Evolutionary conservation across 2,329 filamentous ascomycete species (phyloP).

Genomic region (Pseudopyricularia javanii): DNA sequence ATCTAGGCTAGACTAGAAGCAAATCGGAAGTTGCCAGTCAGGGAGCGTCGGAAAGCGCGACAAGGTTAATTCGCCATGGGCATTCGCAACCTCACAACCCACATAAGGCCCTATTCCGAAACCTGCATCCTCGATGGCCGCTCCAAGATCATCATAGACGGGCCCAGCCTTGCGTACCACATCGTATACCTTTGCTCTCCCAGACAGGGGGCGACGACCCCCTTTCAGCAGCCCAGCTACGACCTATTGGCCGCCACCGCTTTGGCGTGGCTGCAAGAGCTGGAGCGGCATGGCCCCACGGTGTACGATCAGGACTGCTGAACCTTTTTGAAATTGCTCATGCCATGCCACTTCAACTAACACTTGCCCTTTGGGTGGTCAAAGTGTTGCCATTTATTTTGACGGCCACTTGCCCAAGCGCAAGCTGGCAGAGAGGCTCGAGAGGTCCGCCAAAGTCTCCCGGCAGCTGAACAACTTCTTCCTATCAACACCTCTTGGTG

Average conservation of each 20-base stretch:
- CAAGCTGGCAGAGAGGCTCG: slow-evolving; percentile 51
- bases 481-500: slow-evolving; percentile 14
- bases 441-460: slow-evolving; percentile 47
- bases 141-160: slow-evolving; percentile 12
- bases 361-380: not conserved
- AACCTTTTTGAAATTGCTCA: not conserved
- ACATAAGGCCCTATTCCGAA: slow-evolving; percentile 10
- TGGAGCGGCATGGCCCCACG: slow-evolving; percentile 5
- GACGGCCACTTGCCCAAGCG: slow-evolving; percentile 65
- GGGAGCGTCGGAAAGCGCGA: no score
- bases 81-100: slow-evolving; percentile 11
- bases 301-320: slow-evolving; percentile 3
- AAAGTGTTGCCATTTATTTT: slow-evolving; percentile 64
- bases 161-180: slow-evolving; percentile 15
- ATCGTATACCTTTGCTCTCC: slow-evolving; percentile 8
- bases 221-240: slow-evolving; percentile 11
- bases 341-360: not conserved
- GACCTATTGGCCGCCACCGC: slow-evolving; percentile 8
- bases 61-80: no score
- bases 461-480: slow-evolving; percentile 40
- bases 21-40: not conserved
- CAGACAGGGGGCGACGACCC: slow-evolving; percentile 4
- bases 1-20: no score
- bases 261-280: slow-evolving; percentile 10
- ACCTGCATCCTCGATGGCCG: slow-evolving; percentile 6